Evolutionary conservation across 345 rosid genomes (phyloP).

Genomic region (Toxicodendron radicans): DNA sequence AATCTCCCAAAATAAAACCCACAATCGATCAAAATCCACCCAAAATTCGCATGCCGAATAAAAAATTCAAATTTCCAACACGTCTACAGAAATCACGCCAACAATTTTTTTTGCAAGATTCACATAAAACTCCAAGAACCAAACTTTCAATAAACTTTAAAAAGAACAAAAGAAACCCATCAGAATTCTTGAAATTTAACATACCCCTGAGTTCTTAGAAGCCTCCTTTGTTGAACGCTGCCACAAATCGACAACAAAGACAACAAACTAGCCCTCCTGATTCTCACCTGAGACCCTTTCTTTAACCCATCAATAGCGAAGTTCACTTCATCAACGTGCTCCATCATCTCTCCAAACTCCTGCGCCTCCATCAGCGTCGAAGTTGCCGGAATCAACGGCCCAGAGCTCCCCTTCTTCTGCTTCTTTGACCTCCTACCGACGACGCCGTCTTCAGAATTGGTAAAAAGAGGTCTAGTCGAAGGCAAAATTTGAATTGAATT

Average conservation of each 20-base stretch:
- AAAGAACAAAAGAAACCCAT: constrained; percentile 4
- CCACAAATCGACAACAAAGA: constrained; percentile 80
- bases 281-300: constrained; percentile 78
- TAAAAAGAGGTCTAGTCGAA: constrained; percentile 12
- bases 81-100: not conserved
- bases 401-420: constrained; percentile 39
- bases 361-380: constrained; percentile 94
- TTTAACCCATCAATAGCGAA: constrained; percentile 90
- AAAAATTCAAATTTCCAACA: not conserved
- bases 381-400: constrained; percentile 40
- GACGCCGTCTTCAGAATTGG: constrained; percentile 31
- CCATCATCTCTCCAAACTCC: constrained; percentile 99
- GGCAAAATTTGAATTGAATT: constrained; percentile 6
- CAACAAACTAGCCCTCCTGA: constrained; percentile 74
- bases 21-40: not conserved
- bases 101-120: not conserved
- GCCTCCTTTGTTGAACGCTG: constrained; percentile 73
- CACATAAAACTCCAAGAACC: not conserved
- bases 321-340: constrained; percentile 93
- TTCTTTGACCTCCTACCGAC: constrained; percentile 51
- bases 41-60: not conserved
- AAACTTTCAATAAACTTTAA: constrained; percentile 6
- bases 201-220: constrained; percentile 76
- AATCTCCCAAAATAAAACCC: not conserved
- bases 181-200: constrained; percentile 14